Base-by-base conservation (phyloP, 2,329 filamentous ascomycete genomes). In the Aspergillus terreus region DNA sequence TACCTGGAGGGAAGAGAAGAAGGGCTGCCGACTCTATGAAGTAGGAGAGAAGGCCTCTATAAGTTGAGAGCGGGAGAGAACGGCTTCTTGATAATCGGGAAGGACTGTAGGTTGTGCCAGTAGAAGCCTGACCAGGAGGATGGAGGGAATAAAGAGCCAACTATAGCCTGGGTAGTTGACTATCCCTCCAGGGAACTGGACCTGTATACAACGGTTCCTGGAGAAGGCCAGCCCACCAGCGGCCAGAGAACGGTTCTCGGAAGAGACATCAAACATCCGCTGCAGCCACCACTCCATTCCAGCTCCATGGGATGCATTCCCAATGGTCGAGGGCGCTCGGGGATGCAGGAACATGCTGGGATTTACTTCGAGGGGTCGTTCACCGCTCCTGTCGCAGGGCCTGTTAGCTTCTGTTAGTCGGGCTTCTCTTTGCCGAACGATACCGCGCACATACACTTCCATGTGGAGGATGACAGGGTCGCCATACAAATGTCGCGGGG, bases 261-360 rank as follows among this genome's bases (percentile, higher is more conserved):
- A 56, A 50, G 35, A 41, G 14, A 40, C 15, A 10, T 42, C 45
- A 40, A 51, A 50, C 47, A 51, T 50, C 52, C 38, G 46, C 27
- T 52, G 49, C 52, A 49, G 43, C 35, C 35, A 38, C 15, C 35
- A 38, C 35, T 11, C 35, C 42, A 44, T 41, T 12, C 46, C 47
- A 30, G 33, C 12, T n/a, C 25, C 3, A 14, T n/a, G 19, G 41
- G 44, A 21, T 30, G 10, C 25, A 33, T 21, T 21, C n/a, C 42
- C 35, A 51, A 35, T 42, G 49, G 49, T 14, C 9, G 19, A 43
- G 4, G 27, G 11, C 19, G 3, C 6, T 23, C 27, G 43, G 25
- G 32, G 32, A 51, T 42, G 49, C 47, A 53, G 51, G 42, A 53
- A 53, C 47, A 46, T 40, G 15, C 35, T 38, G 35, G 35, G 35